Base-by-base conservation (phyloP, 2,329 filamentous ascomycete genomes). In the Diaporthe longicolla region DNA sequence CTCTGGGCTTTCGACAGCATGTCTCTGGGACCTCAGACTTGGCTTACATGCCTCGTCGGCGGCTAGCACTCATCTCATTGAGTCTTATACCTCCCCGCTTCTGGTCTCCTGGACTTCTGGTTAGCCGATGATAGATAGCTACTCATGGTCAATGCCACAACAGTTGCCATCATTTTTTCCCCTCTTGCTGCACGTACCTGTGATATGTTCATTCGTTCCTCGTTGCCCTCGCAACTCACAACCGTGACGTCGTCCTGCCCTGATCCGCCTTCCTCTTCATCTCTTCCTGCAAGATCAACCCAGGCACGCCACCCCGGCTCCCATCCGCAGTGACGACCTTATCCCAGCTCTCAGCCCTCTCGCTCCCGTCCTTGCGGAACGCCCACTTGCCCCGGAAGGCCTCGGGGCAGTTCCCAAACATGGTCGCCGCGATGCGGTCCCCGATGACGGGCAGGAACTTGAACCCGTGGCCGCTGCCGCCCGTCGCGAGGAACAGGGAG, bases 391-490 rank as follows among this genome's bases (percentile, higher is more conserved):
- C 80, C 50, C 83, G 84, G 77, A 95, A 89, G 70, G 88, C 87
- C 4, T 83, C 80, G 0, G 84, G 83, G 19, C 85, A 85, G 9
- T 82, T 76, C 50, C 86, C 81, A 72, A 87, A 80, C 73, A 93
- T 83, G 72, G 87, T 87, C 76, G 91, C 90, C 1, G 87, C 87
- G 45, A 93, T 85, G 79, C 89, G 89, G 40, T 91, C 88, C 11
- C 92, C 92, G 17, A 93, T 83, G 7, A 93, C 88, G 0, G 92
- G 92, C 72, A 93, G 81, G 81, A 93, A 93, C 81, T 93, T 93
- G 85, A 91, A 93, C 7, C 83, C 92, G 79, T 93, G 91, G 4
- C 91, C 90, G 76, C 89, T 92, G 70, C 90, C 91, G 4, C 90
- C 91, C 0, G 90, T 91, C 0, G 89, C 89, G 32, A 93, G 78